Percentiles rank a stretch among this genome's conserved stretches.
phyloP scores from a whole-genome alignment of 2,329 filamentous ascomycete species.

The Rasamsonia emersonii region DNA sequence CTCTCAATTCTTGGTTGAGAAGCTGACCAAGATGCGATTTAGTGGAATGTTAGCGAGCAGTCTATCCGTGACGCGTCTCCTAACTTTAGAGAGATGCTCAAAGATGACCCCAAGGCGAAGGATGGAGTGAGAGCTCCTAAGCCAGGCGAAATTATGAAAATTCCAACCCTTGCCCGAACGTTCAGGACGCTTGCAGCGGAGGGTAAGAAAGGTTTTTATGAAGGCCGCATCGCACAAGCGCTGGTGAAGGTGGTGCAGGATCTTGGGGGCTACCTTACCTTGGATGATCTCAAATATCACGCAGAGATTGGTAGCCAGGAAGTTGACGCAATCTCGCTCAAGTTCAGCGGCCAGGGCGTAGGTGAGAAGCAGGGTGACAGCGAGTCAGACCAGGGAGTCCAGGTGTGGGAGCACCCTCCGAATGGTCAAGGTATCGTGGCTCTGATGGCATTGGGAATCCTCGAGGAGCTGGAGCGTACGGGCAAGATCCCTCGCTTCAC shows the following conservation, averaged over 20 bases:
- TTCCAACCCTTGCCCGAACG: constrained; percentile 69
- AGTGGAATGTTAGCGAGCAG: constrained; percentile 66
- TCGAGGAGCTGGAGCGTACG: constrained; percentile 71
- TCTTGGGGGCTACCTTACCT: constrained; percentile 66
- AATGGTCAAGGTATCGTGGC: constrained; percentile 96
- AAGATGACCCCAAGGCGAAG: constrained; percentile 58
- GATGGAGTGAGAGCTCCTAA: constrained; percentile 66
- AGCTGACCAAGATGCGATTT: constrained; percentile 3
- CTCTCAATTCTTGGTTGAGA: constrained; percentile 2
- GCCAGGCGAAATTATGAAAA: constrained; percentile 82
- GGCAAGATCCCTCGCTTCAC: constrained; percentile 66
- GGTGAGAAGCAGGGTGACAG: constrained; percentile 39
- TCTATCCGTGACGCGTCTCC: constrained; percentile 65
- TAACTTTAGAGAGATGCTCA: constrained; percentile 81
- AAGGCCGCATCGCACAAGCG: constrained; percentile 70
- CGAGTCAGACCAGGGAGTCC: constrained; percentile 44
- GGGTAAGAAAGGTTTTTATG: constrained; percentile 87
- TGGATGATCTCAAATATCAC: constrained; percentile 75
- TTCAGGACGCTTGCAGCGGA: constrained; percentile 70
- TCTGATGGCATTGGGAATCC: constrained; percentile 84
- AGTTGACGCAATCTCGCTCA: constrained; percentile 76
- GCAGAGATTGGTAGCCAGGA: constrained; percentile 63
- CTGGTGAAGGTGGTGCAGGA: constrained; percentile 69
- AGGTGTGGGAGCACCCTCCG: constrained; percentile 93
- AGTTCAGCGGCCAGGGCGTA: constrained; percentile 60